phyloP scores from a whole-genome alignment of 768 basidiomycete species.

The Leccinum sublutescens region DNA sequence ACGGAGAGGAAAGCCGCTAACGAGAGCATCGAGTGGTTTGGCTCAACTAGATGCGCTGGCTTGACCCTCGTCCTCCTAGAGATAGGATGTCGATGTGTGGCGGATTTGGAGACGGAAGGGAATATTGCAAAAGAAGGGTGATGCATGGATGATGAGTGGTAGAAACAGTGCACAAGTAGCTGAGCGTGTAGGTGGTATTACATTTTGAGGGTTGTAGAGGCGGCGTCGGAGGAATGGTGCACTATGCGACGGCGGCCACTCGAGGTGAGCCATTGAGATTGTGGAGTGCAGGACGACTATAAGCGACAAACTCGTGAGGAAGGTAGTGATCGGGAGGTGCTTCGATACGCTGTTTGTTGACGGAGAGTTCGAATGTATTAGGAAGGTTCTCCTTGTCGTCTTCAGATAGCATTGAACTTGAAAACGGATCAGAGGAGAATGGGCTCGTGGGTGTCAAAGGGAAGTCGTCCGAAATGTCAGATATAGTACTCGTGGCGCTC shows the following conservation, averaged over 20 bases:
- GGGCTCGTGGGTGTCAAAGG: constrained; percentile 80
- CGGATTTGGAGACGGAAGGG: constrained; percentile 40
- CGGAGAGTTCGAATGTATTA: constrained; percentile 65
- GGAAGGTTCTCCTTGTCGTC: constrained; percentile 83
- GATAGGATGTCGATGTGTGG: constrained; percentile 50
- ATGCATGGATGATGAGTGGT: constrained; percentile 66
- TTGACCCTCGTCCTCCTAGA: constrained; percentile 27
- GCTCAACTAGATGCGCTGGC: constrained; percentile 16
- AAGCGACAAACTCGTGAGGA: constrained; percentile 77
- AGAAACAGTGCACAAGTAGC: constrained; percentile 63
- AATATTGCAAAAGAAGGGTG: constrained; percentile 62
- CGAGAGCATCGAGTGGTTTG: constrained; percentile 19
- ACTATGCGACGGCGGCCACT: constrained; percentile 56
- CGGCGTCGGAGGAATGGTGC: constrained; percentile 41
- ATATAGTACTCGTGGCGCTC: constrained; percentile 70
- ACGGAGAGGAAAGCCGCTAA: constrained; percentile 13
- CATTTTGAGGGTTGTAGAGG: constrained; percentile 69
- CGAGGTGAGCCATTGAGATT: constrained; percentile 67
- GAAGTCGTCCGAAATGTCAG: constrained; percentile 81
- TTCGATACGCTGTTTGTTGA: constrained; percentile 71
- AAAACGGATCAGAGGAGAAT: constrained; percentile 43
- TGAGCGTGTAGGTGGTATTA: constrained; percentile 63
- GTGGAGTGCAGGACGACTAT: constrained; percentile 76
- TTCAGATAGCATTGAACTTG: constrained; percentile 59
- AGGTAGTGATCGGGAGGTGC: constrained; percentile 71